A percentile compares a stretch with the other conserved stretches of the same genome.
Evolutionary conservation across 306 rosid species (phyloP).

Genomic region (Lupinus albus): DNA sequence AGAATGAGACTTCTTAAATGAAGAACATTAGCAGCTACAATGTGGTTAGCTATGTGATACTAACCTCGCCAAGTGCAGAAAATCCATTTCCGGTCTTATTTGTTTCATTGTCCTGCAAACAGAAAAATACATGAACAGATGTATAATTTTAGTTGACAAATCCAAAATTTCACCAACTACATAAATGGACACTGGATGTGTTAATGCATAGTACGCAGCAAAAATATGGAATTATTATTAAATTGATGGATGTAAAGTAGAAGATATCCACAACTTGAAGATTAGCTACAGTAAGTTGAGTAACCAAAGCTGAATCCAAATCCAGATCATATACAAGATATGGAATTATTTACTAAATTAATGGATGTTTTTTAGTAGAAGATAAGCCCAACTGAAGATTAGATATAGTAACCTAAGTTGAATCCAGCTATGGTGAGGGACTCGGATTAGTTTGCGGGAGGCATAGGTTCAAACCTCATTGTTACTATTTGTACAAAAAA

Average conservation of each 20-base stretch:
- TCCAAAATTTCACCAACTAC: slow-evolving; percentile 16
- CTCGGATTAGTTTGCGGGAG: background rate
- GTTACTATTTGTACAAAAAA: background rate
- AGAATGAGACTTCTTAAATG: slow-evolving; percentile 30
- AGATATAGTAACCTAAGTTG: slow-evolving; percentile 30
- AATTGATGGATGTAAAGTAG: slow-evolving; percentile 21
- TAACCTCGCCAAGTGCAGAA: slow-evolving; percentile 76
- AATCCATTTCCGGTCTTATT: slow-evolving; percentile 77
- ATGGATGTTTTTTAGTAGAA: slow-evolving; percentile 22
- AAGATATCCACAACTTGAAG: slow-evolving; percentile 30
- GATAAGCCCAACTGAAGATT: slow-evolving; percentile 34
- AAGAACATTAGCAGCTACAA: slow-evolving; percentile 40
- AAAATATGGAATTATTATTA: slow-evolving; percentile 28
- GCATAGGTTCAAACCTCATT: background rate
- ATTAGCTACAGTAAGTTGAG: too few species aligned
- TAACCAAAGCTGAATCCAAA: too few species aligned
- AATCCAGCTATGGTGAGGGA: background rate
- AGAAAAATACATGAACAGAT: slow-evolving; percentile 39
- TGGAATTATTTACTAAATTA: slow-evolving; percentile 16
- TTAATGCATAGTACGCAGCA: slow-evolving; percentile 24
- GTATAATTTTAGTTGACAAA: slow-evolving; percentile 29
- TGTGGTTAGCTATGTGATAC: slow-evolving; percentile 48
- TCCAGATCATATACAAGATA: slow-evolving; percentile 10
- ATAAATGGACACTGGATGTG: slow-evolving; percentile 20
- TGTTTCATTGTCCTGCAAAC: slow-evolving; percentile 80